A percentile compares a stretch with the other conserved stretches of the same genome.
Evolutionary conservation across 768 basidiomycete genomes (phyloP).

Genomic region (Lyophyllum semitale): DNA sequence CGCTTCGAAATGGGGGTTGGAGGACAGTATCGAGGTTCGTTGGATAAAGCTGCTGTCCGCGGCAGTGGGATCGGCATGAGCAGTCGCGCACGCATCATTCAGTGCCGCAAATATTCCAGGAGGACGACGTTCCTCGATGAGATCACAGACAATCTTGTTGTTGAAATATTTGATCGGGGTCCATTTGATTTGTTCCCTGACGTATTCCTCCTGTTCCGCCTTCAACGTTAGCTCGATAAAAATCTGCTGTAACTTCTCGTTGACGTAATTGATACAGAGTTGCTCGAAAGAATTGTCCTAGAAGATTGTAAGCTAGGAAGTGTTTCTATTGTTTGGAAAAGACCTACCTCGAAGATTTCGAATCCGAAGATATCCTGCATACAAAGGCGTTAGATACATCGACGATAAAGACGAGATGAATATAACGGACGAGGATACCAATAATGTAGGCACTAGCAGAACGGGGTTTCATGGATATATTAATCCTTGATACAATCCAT

Average conservation of each 20-base stretch:
- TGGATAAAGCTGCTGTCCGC: conserved; percentile 98
- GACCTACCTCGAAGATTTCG: conserved; percentile 88
- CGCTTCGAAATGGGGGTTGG: conserved; percentile 92
- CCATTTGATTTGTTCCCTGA: conserved; percentile 98
- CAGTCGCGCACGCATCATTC: conserved; percentile 98
- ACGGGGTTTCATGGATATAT: conserved; percentile 93
- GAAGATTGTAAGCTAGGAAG: conserved; percentile 9
- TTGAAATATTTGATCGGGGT: conserved; percentile 99
- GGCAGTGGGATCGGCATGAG: conserved; percentile 94
- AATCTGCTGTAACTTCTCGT: conserved; percentile 99
- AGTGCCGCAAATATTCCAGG: conserved; percentile 97
- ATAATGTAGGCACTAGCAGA: conserved; percentile 75
- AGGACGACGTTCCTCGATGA: conserved; percentile 95
- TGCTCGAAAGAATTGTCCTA: conserved; percentile 97
- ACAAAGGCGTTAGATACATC: conserved; percentile 4
- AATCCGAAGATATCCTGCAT: conserved; percentile 95
- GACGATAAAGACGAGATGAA: conserved; percentile 22
- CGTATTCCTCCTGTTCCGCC: conserved; percentile 99
- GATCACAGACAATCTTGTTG: conserved; percentile 96
- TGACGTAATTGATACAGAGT: conserved; percentile 99
- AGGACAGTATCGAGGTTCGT: conserved; percentile 75
- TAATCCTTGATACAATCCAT: conserved; percentile 97
- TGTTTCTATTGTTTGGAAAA: not conserved
- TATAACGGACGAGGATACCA: conserved; percentile 76
- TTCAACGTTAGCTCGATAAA: conserved; percentile 99